Evolutionary conservation across 1,284 basidiomycete species (phyloP).

Genomic region (Cryptococcus sp.): DNA sequence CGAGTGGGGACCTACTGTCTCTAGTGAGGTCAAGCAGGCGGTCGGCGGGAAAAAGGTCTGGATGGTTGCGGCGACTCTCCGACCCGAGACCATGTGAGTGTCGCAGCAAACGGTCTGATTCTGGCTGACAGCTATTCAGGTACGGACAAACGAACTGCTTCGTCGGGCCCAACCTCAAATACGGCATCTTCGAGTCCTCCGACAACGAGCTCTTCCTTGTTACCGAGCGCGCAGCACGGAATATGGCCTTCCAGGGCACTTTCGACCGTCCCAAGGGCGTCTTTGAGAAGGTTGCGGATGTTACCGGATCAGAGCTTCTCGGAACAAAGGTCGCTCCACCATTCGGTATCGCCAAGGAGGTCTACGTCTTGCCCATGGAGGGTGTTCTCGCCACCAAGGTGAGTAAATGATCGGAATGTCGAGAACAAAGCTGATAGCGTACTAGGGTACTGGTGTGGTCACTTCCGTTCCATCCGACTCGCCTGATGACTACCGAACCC

Average conservation of each 20-base stretch:
- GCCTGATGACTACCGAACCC: slow-evolving; percentile 91
- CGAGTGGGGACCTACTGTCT: slow-evolving; percentile 67
- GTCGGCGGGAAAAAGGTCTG: slow-evolving; percentile 78
- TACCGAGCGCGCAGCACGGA: slow-evolving; percentile 87
- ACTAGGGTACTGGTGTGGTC: slow-evolving; percentile 92
- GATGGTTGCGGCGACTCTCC: slow-evolving; percentile 91
- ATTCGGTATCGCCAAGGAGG: slow-evolving; percentile 76
- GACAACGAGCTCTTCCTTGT: slow-evolving; percentile 85
- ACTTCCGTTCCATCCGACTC: slow-evolving; percentile 98
- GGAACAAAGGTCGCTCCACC: slow-evolving; percentile 92
- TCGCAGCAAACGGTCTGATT: neutral
- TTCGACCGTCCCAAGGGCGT: slow-evolving; percentile 71
- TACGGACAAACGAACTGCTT: slow-evolving; percentile 99
- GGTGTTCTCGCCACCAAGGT: slow-evolving; percentile 91
- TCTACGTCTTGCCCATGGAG: slow-evolving; percentile 98
- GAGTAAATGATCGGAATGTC: slow-evolving; percentile 8
- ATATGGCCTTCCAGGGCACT: slow-evolving; percentile 93
- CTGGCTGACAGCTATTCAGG: slow-evolving; percentile 56
- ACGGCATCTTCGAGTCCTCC: slow-evolving; percentile 86
- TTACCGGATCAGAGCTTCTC: slow-evolving; percentile 77
- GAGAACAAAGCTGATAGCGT: slow-evolving; percentile 1
- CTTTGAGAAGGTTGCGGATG: slow-evolving; percentile 69
- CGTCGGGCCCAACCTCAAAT: slow-evolving; percentile 87
- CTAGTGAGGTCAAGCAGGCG: slow-evolving; percentile 64
- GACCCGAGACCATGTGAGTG: slow-evolving; percentile 93